Conservation (phyloP, 768 basidiomycete genomes). For the Lactarius tabidus region DNA sequence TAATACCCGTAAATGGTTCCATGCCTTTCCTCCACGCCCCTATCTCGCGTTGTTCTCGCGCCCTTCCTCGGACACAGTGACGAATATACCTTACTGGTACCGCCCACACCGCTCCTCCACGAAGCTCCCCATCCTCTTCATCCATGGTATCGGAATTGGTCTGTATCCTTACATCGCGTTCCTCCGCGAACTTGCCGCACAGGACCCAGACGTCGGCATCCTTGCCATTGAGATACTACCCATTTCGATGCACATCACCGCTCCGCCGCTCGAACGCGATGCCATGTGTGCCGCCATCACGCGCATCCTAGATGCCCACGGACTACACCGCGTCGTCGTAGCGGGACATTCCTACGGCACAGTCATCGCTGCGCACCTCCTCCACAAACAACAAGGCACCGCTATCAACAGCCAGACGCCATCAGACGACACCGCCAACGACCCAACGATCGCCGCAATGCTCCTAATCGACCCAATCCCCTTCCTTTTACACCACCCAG, state of each 20-base stretch:
- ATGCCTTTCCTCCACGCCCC: slow-evolving; percentile 50
- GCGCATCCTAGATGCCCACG: slow-evolving; percentile 43
- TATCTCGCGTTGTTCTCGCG: slow-evolving; percentile 44
- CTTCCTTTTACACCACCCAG: slow-evolving; percentile 56
- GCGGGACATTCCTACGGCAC: slow-evolving; percentile 63
- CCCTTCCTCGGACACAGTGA: slow-evolving; percentile 31
- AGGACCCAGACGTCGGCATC: slow-evolving; percentile 52
- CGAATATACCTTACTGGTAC: slow-evolving; percentile 44
- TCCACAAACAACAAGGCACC: slow-evolving; percentile 34
- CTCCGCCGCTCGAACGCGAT: slow-evolving; percentile 42
- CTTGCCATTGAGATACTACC: slow-evolving; percentile 57
- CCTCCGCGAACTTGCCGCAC: slow-evolving; percentile 41
- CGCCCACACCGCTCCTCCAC: slow-evolving; percentile 45
- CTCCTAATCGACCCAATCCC: slow-evolving; percentile 65
- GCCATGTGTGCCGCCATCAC: slow-evolving; percentile 43
- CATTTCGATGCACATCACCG: slow-evolving; percentile 57
- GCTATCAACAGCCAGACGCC: background rate
- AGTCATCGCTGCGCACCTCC: slow-evolving; percentile 49
- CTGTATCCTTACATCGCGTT: slow-evolving; percentile 54
- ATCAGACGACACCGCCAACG: background rate
- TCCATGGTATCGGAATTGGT: slow-evolving; percentile 72
- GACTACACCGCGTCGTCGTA: slow-evolving; percentile 40
- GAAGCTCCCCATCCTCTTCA: slow-evolving; percentile 54
- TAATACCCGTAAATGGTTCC: slow-evolving; percentile 34
- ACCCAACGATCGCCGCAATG: slow-evolving; percentile 38